Conservation (phyloP, 164 flowering plant species). For the Malania oleifera region DNA sequence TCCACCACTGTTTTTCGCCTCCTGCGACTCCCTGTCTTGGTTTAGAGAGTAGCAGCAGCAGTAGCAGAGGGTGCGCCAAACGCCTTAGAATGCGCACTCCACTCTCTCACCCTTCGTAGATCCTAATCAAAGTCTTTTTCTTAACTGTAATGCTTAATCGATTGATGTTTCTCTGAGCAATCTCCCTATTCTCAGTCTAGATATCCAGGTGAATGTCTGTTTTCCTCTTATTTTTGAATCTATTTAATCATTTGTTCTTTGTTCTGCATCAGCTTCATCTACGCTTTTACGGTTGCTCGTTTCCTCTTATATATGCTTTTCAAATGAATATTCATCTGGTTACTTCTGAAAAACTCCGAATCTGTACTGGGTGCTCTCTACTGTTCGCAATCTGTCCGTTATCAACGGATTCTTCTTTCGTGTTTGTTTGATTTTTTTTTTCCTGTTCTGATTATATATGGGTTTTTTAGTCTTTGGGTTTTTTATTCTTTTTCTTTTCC, state of each 20-base stretch:
- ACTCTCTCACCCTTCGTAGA: constrained; percentile 6
- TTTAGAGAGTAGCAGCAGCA: not conserved
- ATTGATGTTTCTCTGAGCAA: constrained; percentile 11
- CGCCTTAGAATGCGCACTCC: not conserved
- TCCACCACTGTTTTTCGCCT: not conserved
- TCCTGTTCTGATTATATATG: not conserved
- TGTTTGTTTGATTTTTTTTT: not conserved
- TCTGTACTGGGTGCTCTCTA: not conserved
- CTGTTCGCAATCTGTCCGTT: not conserved
- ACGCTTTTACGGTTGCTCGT: not conserved
- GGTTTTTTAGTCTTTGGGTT: too few relatives aligned
- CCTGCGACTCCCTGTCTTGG: not conserved
- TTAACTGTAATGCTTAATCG: constrained; percentile 1
- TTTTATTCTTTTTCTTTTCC: too few relatives aligned
- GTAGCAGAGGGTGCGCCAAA: constrained; percentile 9
- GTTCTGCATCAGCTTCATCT: not conserved
- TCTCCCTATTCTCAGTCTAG: constrained; percentile 6
- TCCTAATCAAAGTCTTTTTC: constrained; percentile 10
- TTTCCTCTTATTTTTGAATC: not conserved
- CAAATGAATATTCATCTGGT: constrained; percentile 4
- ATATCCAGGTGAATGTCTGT: constrained; percentile 14
- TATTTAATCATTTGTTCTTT: not conserved
- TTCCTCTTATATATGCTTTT: constrained; percentile 1
- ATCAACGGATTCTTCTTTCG: not conserved
- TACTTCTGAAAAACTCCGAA: not conserved